Base-by-base conservation (phyloP, 345 rosid genomes). In the Conringia planisiliqua region DNA sequence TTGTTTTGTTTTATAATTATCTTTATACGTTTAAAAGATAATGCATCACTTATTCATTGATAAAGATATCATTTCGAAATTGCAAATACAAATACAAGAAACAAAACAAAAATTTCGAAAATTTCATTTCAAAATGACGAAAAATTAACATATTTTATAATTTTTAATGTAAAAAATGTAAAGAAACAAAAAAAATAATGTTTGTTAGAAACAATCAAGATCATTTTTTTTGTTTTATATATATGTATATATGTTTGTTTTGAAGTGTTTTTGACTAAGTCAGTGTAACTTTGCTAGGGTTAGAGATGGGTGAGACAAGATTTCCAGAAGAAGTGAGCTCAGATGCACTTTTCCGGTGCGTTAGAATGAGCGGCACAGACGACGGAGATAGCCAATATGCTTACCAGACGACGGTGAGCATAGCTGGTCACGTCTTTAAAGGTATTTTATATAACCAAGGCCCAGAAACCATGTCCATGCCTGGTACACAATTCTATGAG, bases 381-480 rank as follows among this genome's bases (percentile, higher is more conserved):
- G 89, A 88, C 17, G 72, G 85, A 10, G 91, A 90, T 2, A 18
- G 52, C 69, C 86, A 88, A 66, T 85, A 64, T n/a, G 96, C 97
- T 10, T 92, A 92, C 77, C 90, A 88, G 77, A 84, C 97, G 62
- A 85, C 94, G 7, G 89, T 92, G 22, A 82, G 80, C 78, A 90
- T 92, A 10, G 87, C 89, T 22, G 97, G 97, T 10, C 97, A 88
- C 74, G 62, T 90, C 20, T 92, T 92, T 83, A 92, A 87, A 59
- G 97, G 91, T 67, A 84, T 90, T 81, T 86, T 92, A 17, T 90
- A 92, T 61, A 88, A 90, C 81, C 90, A 87, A 48, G 97, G 96
- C 44, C 83, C 85, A 2, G 52, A 68, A 40, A 68, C 10, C 30
- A 68, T 26, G 62, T 24, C 1, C 3, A 52, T 39, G 51, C 72